phyloP scores from a whole-genome alignment of 139 green algal genomes.

The Micractinium conductrix region DNA sequence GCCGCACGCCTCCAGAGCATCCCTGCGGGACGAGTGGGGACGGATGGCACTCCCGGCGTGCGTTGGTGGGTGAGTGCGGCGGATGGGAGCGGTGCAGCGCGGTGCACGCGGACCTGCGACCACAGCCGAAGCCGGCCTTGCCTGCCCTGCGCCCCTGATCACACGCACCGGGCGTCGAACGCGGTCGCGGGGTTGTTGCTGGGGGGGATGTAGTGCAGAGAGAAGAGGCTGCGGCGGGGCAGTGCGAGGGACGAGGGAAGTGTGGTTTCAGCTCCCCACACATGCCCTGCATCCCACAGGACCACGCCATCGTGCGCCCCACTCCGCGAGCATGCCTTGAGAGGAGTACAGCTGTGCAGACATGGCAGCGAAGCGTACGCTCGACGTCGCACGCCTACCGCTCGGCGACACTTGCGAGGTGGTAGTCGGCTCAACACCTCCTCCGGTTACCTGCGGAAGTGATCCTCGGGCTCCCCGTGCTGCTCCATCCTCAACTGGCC shows the following conservation, averaged over 20 bases:
- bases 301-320: background rate
- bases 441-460: too few relatives aligned
- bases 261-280: background rate
- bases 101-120: background rate
- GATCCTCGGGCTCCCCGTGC: too few relatives aligned
- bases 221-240: too few relatives aligned
- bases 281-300: background rate
- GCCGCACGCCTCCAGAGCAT: constrained; percentile 46
- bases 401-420: too few relatives aligned
- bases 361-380: background rate
- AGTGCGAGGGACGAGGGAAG: too few relatives aligned
- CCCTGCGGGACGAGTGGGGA: background rate
- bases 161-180: background rate
- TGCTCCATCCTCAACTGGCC: too few relatives aligned
- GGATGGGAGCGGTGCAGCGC: background rate
- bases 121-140: background rate
- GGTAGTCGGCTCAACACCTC: too few relatives aligned
- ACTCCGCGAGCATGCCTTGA: background rate
- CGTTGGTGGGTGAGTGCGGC: too few relatives aligned
- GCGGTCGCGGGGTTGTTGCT: constrained; percentile 2
- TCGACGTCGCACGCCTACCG: too few relatives aligned
- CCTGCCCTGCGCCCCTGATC: background rate
- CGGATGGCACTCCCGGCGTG: background rate
- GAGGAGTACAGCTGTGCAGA: too few relatives aligned
- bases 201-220: background rate